Base-by-base conservation (phyloP, 176 grass and related monocot genomes). In the Cymbopogon citratus region DNA sequence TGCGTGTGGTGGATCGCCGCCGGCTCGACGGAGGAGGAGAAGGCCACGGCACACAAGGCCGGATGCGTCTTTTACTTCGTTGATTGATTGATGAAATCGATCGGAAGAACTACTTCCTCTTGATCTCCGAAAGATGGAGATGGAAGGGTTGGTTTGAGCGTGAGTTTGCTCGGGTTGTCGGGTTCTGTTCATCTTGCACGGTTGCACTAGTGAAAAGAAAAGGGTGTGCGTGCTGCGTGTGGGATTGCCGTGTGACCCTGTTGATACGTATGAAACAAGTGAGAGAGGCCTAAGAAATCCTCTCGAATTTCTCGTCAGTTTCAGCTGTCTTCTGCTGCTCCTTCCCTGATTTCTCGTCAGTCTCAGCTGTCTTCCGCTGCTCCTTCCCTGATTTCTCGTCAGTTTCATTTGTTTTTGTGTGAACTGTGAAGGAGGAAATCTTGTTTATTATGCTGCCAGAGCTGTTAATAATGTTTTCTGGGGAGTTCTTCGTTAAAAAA, bases 61-160 rank as follows among this genome's bases (percentile, higher is more conserved):
- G 44, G 33, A 70, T 43, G 40, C 25, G 19, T 75, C 82, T 39
- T 18, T 11, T 69, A 15, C 16, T 33, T 6, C 13, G 6, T 6
- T 63, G 25, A 15, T 23, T 63, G 25, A 8, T 23, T 26, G 56
- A 16, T 25, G 63, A 25, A 26, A 67, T 5, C 71, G 6, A 67
- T 7, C 71, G 6, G 51, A 65, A 5, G 25, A 34, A 28, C 44
- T 73, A n/a, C 34, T 9, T 56, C 66, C 26, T 82, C 71, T 66
- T 82, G 68, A 69, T 83, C 79, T 86, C 83, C 48, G 73, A 19
- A 82, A 82, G 46, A 16, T 79, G 88, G 79, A 86, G 74, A 74
- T 0, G 79, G 41, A 67, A 56, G 59, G 18, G 8, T 54, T 6
- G 26, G 65, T 82, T 78, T 46, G 62, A 48, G 23, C 45, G 60